Evolutionary conservation across 352 stramenopile species (phyloP).

Genomic region (Globisporangium spiculum): DNA sequence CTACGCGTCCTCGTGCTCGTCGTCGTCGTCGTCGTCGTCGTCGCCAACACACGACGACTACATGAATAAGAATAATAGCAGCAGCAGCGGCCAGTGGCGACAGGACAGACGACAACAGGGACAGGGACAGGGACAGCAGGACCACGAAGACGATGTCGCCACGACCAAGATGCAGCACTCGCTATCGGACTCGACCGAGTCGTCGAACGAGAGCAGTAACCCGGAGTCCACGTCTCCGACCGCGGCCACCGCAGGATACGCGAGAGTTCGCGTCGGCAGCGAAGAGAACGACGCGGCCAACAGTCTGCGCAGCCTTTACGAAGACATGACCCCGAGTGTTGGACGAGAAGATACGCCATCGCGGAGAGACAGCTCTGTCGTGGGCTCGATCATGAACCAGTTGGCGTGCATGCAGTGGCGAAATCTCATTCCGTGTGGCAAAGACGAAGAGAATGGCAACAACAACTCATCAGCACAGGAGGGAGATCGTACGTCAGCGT

Average conservation of each 20-base stretch:
- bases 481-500: background rate
- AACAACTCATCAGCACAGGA: background rate
- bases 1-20: slow-evolving; percentile 4
- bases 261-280: slow-evolving; percentile 17
- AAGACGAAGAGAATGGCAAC: slow-evolving; percentile 7
- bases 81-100: background rate
- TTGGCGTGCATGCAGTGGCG: slow-evolving; percentile 25
- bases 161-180: slow-evolving; percentile 36
- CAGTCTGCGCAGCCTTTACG: slow-evolving; percentile 15
- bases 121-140: background rate
- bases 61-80: slow-evolving; percentile 8
- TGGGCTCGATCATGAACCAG: slow-evolving; percentile 22
- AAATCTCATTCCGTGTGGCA: slow-evolving; percentile 21
- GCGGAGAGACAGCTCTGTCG: slow-evolving; percentile 6
- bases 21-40: background rate
- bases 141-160: slow-evolving; percentile 8
- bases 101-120: background rate
- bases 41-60: slow-evolving; percentile 2
- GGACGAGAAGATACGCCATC: background rate
- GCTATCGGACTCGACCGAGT: slow-evolving; percentile 54
- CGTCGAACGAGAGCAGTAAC: slow-evolving; percentile 20
- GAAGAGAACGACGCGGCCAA: slow-evolving; percentile 26
- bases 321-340: slow-evolving; percentile 15
- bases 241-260: too few species aligned
- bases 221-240: slow-evolving; percentile 9